A percentile compares a stretch with the other conserved stretches of the same genome.
phyloP scores from a whole-genome alignment of 83 land plant species.

The Picea abies region DNA sequence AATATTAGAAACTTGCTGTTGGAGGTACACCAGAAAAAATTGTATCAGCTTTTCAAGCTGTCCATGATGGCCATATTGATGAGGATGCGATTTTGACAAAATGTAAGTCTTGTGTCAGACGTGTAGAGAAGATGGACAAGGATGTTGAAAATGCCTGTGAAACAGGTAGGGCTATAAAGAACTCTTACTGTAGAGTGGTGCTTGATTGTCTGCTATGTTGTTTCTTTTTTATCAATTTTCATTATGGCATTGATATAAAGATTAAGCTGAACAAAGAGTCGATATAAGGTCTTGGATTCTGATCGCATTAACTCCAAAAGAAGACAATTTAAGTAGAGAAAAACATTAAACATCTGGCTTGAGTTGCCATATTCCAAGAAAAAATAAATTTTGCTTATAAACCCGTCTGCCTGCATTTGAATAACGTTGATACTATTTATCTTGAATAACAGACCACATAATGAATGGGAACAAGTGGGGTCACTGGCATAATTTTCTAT shows the following conservation, averaged over 20 bases:
- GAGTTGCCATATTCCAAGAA: not conserved
- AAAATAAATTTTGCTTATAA: not conserved
- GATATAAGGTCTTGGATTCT: not conserved
- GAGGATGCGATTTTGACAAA: slow-evolving; percentile 70
- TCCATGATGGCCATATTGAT: slow-evolving; percentile 61
- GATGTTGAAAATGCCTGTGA: slow-evolving; percentile 47
- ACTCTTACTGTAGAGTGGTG: not conserved
- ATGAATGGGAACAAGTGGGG: not conserved
- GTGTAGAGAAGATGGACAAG: slow-evolving; percentile 62
- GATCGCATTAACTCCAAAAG: not conserved
- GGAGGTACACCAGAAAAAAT: slow-evolving; percentile 83
- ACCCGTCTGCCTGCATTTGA: not conserved
- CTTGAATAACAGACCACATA: not conserved
- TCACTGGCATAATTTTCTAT: not conserved
- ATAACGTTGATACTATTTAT: not conserved
- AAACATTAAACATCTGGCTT: not conserved
- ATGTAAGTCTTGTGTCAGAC: slow-evolving; percentile 50
- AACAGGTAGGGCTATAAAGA: slow-evolving; percentile 43
- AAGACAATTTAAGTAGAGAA: not conserved
- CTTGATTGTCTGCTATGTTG: not conserved
- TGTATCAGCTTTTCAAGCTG: slow-evolving; percentile 75
- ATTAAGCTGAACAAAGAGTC: not conserved
- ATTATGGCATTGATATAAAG: not conserved
- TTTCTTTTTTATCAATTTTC: not conserved
- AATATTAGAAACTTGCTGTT: slow-evolving; percentile 64